phyloP scores from a whole-genome alignment of 805 yeast genomes.

The Ogataea dorogensis region DNA sequence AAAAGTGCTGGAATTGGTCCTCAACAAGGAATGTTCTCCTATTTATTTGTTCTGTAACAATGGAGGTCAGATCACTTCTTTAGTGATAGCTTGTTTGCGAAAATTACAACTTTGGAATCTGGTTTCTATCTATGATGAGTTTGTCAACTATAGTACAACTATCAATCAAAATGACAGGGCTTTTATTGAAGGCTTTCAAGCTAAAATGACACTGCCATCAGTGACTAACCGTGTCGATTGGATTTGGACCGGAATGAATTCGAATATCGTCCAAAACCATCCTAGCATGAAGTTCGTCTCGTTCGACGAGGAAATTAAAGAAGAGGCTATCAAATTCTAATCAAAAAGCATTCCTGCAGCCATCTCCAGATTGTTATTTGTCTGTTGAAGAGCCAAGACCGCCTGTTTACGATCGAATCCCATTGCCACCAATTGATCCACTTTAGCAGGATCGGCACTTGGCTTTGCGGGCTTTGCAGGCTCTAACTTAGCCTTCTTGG shows the following conservation, averaged over 20 bases:
- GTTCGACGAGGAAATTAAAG: conserved; percentile 19
- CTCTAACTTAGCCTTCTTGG: conserved; percentile 25
- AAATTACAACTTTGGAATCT: conserved; percentile 85
- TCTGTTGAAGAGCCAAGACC: conserved; percentile 56
- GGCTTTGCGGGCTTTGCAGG: conserved; percentile 23
- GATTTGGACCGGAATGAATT: conserved; percentile 66
- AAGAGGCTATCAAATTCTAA: conserved; percentile 20
- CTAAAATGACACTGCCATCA: conserved; percentile 54
- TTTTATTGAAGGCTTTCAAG: conserved; percentile 78
- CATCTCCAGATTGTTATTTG: conserved; percentile 76
- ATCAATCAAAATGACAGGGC: conserved; percentile 79
- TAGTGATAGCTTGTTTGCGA: conserved; percentile 83
- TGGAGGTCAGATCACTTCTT: conserved; percentile 84
- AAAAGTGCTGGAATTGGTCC: conserved; percentile 57
- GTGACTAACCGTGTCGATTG: conserved; percentile 48
- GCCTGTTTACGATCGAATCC: conserved; percentile 74
- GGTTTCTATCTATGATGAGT: conserved; percentile 84
- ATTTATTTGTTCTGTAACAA: conserved; percentile 82
- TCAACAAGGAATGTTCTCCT: conserved; percentile 62
- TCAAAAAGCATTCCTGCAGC: conserved; percentile 79
- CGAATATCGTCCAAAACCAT: conserved; percentile 55
- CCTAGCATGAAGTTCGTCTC: conserved; percentile 42
- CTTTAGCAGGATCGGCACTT: conserved; percentile 29
- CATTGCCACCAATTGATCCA: conserved; percentile 51
- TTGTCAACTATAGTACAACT: conserved; percentile 69